Conservation (phyloP, 2,329 filamentous ascomycete genomes). For the Fusarium brachygibbosum region DNA sequence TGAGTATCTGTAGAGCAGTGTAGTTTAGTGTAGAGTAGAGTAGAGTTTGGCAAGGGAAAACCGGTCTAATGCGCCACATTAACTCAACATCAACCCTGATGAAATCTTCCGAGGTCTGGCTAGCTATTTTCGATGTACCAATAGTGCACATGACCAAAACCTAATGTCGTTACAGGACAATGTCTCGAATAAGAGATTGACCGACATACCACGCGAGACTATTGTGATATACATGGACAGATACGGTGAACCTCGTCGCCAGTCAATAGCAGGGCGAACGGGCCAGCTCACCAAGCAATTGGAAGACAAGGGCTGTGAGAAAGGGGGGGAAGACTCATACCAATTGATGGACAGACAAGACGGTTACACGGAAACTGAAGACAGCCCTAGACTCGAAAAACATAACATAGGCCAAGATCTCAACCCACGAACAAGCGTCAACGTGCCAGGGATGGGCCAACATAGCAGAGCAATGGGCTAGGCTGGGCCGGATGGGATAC, state of each 20-base stretch:
- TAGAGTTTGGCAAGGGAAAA: slow-evolving; percentile 32
- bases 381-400: slow-evolving; percentile 19
- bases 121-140: slow-evolving; percentile 21
- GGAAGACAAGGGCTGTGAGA: slow-evolving; percentile 40
- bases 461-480: slow-evolving; percentile 12
- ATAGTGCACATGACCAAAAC: slow-evolving; percentile 33
- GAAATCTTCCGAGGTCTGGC: slow-evolving; percentile 29
- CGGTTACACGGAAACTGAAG: slow-evolving; percentile 27
- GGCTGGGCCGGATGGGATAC: slow-evolving; percentile 2
- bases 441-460: slow-evolving; percentile 26
- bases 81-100: slow-evolving; percentile 31
- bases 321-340: slow-evolving; percentile 34
- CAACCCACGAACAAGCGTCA: slow-evolving; percentile 29
- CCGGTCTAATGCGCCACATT: slow-evolving; percentile 35
- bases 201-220: slow-evolving; percentile 39
- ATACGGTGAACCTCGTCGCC: slow-evolving; percentile 31
- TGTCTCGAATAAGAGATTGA: slow-evolving; percentile 39
- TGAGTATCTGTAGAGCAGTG: background rate
- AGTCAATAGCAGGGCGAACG: slow-evolving; percentile 41
- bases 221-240: slow-evolving; percentile 39
- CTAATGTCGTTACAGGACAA: slow-evolving; percentile 36
- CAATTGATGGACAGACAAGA: slow-evolving; percentile 33
- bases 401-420: slow-evolving; percentile 26
- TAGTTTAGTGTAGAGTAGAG: background rate
- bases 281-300: slow-evolving; percentile 38